Evolutionary conservation across 768 basidiomycete species (phyloP).

Genomic region (Lyophyllum semitale): DNA sequence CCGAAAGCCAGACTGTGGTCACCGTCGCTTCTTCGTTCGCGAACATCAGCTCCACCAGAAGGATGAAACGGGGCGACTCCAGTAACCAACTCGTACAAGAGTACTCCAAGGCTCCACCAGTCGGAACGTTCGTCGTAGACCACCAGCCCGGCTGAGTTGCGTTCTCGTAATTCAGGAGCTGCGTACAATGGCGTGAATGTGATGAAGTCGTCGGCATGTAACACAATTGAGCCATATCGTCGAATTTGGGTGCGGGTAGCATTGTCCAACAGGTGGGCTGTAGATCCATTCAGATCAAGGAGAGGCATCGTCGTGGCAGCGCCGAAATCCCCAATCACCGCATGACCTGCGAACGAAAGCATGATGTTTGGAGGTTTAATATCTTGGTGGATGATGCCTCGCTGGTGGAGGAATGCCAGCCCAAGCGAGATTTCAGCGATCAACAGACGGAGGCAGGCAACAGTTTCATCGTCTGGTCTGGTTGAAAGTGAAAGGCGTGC

Average conservation of each 20-base stretch:
- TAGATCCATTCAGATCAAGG: not conserved
- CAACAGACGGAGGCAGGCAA: slow-evolving; percentile 27
- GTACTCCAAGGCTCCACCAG: slow-evolving; percentile 38
- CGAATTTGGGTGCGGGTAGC: not conserved
- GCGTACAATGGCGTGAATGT: slow-evolving; percentile 37
- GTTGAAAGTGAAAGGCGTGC: slow-evolving; percentile 4
- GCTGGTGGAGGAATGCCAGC: slow-evolving; percentile 47
- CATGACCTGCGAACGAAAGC: slow-evolving; percentile 46
- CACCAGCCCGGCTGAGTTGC: slow-evolving; percentile 23
- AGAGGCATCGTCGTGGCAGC: slow-evolving; percentile 40
- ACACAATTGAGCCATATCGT: slow-evolving; percentile 18
- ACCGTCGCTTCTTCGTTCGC: slow-evolving; percentile 17
- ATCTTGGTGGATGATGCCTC: slow-evolving; percentile 69
- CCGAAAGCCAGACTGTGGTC: slow-evolving; percentile 24
- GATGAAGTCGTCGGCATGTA: slow-evolving; percentile 23
- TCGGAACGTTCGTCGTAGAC: slow-evolving; percentile 34
- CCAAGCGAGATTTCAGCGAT: slow-evolving; percentile 35
- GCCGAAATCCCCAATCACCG: slow-evolving; percentile 66
- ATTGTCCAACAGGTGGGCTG: not conserved
- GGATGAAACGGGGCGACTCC: slow-evolving; percentile 24
- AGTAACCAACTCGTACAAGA: slow-evolving; percentile 32
- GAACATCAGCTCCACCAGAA: not conserved
- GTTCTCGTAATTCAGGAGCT: slow-evolving; percentile 33
- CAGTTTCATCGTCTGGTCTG: slow-evolving; percentile 6
- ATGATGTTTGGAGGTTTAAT: slow-evolving; percentile 71